Evolutionary conservation across 2,329 filamentous ascomycete genomes (phyloP).

Genomic region (Apiospora kogelbergensis): DNA sequence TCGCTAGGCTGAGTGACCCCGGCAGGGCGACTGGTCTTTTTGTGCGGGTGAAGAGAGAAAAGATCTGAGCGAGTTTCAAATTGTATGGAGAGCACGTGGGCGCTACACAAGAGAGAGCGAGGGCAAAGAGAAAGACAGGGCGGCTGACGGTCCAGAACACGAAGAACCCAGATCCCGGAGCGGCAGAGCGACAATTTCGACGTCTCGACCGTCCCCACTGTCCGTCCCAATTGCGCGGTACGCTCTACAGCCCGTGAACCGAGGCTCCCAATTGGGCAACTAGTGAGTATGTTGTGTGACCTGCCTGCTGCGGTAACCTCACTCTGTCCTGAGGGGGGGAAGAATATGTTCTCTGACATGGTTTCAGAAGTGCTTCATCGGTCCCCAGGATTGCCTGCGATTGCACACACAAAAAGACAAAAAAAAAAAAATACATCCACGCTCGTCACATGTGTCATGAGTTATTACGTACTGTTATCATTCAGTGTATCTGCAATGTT

Average conservation of each 20-base stretch:
- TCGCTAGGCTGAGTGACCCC: not conserved
- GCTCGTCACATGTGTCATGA: not conserved
- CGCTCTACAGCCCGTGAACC: not conserved
- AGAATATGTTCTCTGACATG: not conserved
- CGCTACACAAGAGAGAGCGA: too few species aligned
- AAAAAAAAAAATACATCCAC: not conserved
- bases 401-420: not conserved
- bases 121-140: not conserved
- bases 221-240: not conserved
- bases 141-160: not conserved
- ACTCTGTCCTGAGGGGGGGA: not conserved
- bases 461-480: not conserved
- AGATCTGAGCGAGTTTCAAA: not conserved
- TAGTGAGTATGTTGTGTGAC: not conserved
- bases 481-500: not conserved
- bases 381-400: not conserved
- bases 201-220: not conserved
- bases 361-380: slow-evolving; percentile 4
- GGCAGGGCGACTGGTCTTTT: too few species aligned
- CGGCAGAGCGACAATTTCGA: not conserved
- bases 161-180: not conserved
- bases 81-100: not conserved
- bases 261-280: not conserved
- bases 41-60: not conserved
- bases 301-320: not conserved